Conservation (phyloP, 441 rosid species). For the Rhodomyrtus psidioides region DNA sequence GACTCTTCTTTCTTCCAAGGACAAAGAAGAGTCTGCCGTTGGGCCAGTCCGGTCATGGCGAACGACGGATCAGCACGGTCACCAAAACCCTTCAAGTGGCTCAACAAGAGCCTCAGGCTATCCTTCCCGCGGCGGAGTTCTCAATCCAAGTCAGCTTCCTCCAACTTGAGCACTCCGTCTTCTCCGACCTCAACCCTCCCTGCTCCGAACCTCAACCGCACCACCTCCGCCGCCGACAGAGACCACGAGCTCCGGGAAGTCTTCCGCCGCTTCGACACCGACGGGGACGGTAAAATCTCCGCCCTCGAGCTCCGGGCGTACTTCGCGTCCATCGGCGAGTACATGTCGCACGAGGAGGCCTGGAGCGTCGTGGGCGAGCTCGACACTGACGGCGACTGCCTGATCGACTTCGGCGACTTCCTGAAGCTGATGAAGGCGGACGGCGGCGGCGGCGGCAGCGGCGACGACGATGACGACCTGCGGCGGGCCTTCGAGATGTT, state of each 20-base stretch:
- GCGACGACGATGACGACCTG: slow-evolving; percentile 12
- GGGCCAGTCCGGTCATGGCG: background rate
- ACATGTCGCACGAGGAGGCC: slow-evolving; percentile 51
- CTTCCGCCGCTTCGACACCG: slow-evolving; percentile 42
- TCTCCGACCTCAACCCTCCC: slow-evolving; percentile 9
- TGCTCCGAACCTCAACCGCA: slow-evolving; percentile 17
- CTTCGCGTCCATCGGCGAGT: slow-evolving; percentile 70
- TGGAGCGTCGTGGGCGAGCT: slow-evolving; percentile 44
- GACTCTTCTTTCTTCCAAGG: background rate
- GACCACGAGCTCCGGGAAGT: slow-evolving; percentile 42
- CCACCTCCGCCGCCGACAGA: slow-evolving; percentile 17
- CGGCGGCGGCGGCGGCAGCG: background rate
- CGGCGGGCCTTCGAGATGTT: slow-evolving; percentile 80
- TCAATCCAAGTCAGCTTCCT: background rate
- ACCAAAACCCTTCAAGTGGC: slow-evolving; percentile 41
- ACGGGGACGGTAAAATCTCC: slow-evolving; percentile 66
- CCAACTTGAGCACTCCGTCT: background rate
- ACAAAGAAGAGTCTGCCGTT: background rate
- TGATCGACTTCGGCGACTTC: slow-evolving; percentile 60
- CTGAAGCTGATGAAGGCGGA: slow-evolving; percentile 40
- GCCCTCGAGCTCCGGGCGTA: slow-evolving; percentile 51
- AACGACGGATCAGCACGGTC: background rate
- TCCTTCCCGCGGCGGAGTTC: slow-evolving; percentile 4
- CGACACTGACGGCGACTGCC: slow-evolving; percentile 51
- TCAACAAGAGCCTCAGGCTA: slow-evolving; percentile 30